A percentile compares a stretch with the other conserved stretches of the same genome.
These are phyloP conservation scores for Rhodamnia argentea DNA, from an alignment of 345 rosid genomes.

Conservation along the genomic window DNA sequence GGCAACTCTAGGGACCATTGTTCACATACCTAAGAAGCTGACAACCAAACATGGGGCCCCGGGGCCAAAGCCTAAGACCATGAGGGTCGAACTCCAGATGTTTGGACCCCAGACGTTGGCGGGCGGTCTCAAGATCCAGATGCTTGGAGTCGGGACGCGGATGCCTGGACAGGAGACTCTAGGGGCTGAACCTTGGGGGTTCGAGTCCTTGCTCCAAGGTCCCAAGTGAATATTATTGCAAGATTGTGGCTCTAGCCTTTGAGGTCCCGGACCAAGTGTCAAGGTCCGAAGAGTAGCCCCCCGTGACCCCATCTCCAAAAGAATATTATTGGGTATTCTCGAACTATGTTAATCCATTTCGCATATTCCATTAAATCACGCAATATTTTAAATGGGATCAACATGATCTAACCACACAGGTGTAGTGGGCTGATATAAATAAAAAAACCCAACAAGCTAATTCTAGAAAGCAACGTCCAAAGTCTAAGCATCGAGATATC, in stretches of 20 bases:
- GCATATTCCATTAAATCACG: neutral
- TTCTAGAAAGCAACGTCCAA: neutral
- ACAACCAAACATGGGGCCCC: neutral
- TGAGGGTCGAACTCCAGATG: neutral
- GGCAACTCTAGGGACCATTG: neutral
- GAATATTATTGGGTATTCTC: neutral
- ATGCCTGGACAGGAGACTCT: neutral
- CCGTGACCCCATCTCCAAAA: neutral
- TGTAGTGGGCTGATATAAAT: neutral
- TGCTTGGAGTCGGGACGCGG: neutral
- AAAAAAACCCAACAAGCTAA: neutral
- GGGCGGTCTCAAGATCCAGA: neutral
- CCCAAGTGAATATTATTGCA: neutral
- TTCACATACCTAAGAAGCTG: neutral
- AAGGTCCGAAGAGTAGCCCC: neutral
- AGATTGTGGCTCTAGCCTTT: neutral
- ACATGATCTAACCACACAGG: neutral
- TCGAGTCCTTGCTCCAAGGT: neutral
- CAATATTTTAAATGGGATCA: neutral
- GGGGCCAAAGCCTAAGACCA: neutral
- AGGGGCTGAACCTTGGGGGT: neutral
- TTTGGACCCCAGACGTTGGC: neutral
- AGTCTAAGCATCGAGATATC: neutral
- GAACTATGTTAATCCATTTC: neutral
- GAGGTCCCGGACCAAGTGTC: neutral